Evolutionary conservation across 2,329 filamentous ascomycete species (phyloP), one percentile per base, ranked within the genome.

Genomic region (Aureobasidium vineae): DNA sequence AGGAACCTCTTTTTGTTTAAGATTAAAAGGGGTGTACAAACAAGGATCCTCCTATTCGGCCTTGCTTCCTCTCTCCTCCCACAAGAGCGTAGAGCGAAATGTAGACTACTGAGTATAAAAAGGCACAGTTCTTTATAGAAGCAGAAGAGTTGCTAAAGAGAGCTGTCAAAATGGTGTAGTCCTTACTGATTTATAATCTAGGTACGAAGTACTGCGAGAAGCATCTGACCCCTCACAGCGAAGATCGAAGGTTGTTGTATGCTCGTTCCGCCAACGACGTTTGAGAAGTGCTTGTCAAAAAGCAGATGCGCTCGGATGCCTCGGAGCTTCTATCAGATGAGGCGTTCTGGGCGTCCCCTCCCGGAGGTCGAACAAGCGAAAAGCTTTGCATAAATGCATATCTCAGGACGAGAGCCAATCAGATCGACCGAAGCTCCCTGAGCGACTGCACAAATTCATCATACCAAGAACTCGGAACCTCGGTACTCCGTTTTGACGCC

Each of bases 231-330:
- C 28, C 57, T 38, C 56, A 13, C 33, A 26, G 19, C 41, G 41
- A 47, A 23, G 40, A 60, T 60, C 41, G 16, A 45, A 47, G 28
- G 56, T 16, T 36, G 13, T 36, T 45, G 40, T 33, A 47, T 36
- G 40, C 40, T 47, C 28, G 56, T 60, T 47, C 41, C 57, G 57
- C n/a, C 28, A 47, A 45, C 54, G 43, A 59, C 56, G 10, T 59
- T 59, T 59, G 40, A 59, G 40, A 47, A 60, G 41, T 60, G 57
- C 57, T 60, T 47, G 41, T 60, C 41, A 49, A 61, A 8, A 38
- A 47, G 26, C 11, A 33, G 41, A 49, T 47, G 43, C 41, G 43
- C 28, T 61, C 57, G 57, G 57, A 26, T 36, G 4, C 57, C 57
- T 61, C 57, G 41, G 41, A 38, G 43, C 57, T 38, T 61, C 31